A percentile compares a stretch with the other conserved stretches of the same genome.
Conservation (phyloP, 78 protist genomes). For the Isochrysis galbana region DNA sequence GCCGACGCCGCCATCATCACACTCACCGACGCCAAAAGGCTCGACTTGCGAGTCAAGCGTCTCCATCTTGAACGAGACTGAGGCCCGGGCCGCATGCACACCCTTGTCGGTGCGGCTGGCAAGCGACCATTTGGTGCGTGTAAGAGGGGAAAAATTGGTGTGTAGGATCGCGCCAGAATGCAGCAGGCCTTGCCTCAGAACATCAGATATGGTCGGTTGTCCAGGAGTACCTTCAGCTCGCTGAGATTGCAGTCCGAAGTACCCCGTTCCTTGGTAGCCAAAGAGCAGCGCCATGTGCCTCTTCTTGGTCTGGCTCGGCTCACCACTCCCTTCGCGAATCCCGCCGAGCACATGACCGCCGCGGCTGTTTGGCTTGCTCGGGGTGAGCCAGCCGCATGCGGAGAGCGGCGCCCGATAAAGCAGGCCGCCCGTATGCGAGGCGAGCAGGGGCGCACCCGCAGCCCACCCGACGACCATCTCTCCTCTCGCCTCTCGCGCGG, state of each 20-base stretch:
- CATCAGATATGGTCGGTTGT: not conserved
- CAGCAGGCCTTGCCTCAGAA: not conserved
- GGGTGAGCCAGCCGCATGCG: no score
- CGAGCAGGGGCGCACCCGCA: no score
- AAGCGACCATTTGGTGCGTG: not conserved
- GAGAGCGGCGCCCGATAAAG: no score
- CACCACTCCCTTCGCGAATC: no score
- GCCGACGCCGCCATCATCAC: no score
- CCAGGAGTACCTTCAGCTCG: not conserved
- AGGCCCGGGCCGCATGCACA: not conserved
- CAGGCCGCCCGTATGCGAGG: no score
- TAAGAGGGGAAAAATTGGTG: not conserved
- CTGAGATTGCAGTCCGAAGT: not conserved
- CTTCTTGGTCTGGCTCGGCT: no score
- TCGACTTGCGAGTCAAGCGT: not conserved
- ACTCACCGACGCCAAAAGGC: no score
- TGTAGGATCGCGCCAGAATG: not conserved
- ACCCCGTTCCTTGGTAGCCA: not conserved
- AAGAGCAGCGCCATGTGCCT: not conserved
- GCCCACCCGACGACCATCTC: no score
- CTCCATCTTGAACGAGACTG: not conserved
- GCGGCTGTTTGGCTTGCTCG: no score
- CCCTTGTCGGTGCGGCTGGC: constrained; percentile 21
- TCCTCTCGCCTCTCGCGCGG: no score
- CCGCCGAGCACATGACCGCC: no score